Evolutionary conservation across 495 filamentous ascomycete species (phyloP).

Genomic region (Hypoxylon perforatum): DNA sequence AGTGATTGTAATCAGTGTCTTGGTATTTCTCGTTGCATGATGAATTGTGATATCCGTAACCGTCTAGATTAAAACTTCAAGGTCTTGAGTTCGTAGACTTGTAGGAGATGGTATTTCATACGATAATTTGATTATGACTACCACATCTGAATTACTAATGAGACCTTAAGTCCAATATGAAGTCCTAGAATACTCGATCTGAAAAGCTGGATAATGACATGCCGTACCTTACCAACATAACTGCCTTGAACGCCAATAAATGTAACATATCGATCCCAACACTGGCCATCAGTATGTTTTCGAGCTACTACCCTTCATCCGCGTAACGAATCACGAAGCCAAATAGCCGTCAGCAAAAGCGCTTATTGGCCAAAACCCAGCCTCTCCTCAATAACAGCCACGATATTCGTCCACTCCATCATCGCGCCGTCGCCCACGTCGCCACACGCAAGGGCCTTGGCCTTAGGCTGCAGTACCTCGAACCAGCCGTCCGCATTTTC

Average conservation of each 20-base stretch:
- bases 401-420: constrained; percentile 80
- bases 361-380: constrained; percentile 47
- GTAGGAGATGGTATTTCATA: no score
- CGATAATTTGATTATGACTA: no score
- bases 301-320: background rate
- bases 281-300: background rate
- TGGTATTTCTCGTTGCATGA: background rate
- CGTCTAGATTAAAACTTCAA: no score
- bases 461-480: constrained; percentile 69
- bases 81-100: no score
- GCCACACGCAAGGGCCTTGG: constrained; percentile 84
- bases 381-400: constrained; percentile 65
- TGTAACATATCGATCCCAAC: background rate
- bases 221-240: no score
- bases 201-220: background rate
- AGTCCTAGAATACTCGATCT: no score
- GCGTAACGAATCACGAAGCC: background rate
- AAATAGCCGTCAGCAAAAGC: background rate
- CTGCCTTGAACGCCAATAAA: background rate
- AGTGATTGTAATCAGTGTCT: background rate
- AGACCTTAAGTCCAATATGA: no score
- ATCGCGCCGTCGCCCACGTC: constrained; percentile 81
- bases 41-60: background rate
- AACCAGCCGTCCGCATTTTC: constrained; percentile 72
- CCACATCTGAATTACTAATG: no score